Evolutionary conservation across 2,329 filamentous ascomycete genomes (phyloP).

Genomic region (Monosporascus sp.): DNA sequence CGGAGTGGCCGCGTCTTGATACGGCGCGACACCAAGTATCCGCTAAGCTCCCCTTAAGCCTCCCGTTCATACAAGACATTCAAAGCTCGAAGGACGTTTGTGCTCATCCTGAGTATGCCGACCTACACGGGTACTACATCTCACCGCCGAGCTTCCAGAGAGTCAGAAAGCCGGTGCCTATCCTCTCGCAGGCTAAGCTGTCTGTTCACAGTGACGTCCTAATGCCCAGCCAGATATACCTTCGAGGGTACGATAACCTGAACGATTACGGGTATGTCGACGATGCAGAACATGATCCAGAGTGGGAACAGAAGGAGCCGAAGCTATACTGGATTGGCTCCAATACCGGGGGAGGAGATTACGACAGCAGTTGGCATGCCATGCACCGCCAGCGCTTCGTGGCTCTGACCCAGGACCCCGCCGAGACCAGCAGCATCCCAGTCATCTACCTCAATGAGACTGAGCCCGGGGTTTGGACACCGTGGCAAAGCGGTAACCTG

Average conservation of each 20-base stretch:
- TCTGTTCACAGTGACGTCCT: constrained; percentile 48
- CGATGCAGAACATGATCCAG: constrained; percentile 31
- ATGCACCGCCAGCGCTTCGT: constrained; percentile 46
- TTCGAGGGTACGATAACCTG: constrained; percentile 7
- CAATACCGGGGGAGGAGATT: constrained; percentile 43
- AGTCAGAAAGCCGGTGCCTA: constrained; percentile 36
- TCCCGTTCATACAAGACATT: constrained; percentile 33
- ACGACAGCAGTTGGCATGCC: constrained; percentile 30
- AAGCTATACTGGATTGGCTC: constrained; percentile 54
- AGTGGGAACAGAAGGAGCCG: constrained; percentile 45
- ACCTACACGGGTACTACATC: constrained; percentile 40
- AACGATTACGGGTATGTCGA: constrained; percentile 36
- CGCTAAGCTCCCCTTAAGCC: constrained; percentile 9
- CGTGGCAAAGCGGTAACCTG: constrained; percentile 13
- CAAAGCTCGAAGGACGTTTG: constrained; percentile 34
- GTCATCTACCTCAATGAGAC: not conserved
- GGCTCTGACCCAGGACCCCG: constrained; percentile 28
- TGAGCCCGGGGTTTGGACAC: not conserved
- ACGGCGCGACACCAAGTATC: not conserved
- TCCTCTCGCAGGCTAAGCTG: constrained; percentile 39
- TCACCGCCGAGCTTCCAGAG: constrained; percentile 38
- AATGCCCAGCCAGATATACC: constrained; percentile 46
- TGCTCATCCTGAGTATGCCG: constrained; percentile 36
- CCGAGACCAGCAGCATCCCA: not conserved
- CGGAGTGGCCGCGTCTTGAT: not conserved